These are phyloP conservation scores for Alternaria triticina DNA, from an alignment of 2,329 filamentous ascomycete genomes.

Conservation along the genomic window DNA sequence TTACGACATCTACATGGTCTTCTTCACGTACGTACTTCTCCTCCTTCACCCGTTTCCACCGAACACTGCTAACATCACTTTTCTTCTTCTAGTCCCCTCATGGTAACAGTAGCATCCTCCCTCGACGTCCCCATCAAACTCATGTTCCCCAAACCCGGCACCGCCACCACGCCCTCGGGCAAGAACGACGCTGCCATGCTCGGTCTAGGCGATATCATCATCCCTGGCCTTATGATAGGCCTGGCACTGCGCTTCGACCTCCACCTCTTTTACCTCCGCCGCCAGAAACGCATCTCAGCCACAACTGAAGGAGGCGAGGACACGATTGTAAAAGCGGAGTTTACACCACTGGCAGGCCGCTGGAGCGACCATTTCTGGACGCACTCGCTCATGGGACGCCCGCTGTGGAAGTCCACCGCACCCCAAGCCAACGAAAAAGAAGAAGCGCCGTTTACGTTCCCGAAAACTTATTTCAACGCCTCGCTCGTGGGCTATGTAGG, in stretches of 20 bases:
- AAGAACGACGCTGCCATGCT: conserved; percentile 72
- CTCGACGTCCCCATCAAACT: conserved; percentile 94
- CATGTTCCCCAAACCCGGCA: conserved; percentile 73
- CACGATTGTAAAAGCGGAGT: conserved; percentile 48
- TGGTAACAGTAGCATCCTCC: conserved; percentile 86
- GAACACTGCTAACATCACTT: conserved; percentile 8
- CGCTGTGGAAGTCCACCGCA: conserved; percentile 24
- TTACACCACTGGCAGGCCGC: conserved; percentile 64
- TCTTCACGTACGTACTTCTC: conserved; percentile 68
- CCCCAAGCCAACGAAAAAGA: conserved; percentile 10
- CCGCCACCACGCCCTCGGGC: conserved; percentile 37
- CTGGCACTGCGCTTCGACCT: conserved; percentile 91
- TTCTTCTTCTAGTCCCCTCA: conserved; percentile 65
- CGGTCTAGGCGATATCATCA: conserved; percentile 89
- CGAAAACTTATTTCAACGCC: conserved; percentile 85
- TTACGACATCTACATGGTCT: conserved; percentile 94
- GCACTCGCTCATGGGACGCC: conserved; percentile 40
- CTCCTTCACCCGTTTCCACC: background rate
- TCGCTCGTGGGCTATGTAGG: conserved; percentile 76
- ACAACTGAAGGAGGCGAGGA: conserved; percentile 15
- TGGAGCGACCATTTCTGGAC: conserved; percentile 91
- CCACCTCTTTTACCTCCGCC: conserved; percentile 78
- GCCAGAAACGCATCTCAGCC: conserved; percentile 55
- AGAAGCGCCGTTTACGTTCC: conserved; percentile 61
- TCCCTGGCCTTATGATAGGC: conserved; percentile 89